Evolutionary conservation across 2,329 filamentous ascomycete species (phyloP), one percentile per base, ranked within the genome.

Genomic region (Neofusicoccum parvum): DNA sequence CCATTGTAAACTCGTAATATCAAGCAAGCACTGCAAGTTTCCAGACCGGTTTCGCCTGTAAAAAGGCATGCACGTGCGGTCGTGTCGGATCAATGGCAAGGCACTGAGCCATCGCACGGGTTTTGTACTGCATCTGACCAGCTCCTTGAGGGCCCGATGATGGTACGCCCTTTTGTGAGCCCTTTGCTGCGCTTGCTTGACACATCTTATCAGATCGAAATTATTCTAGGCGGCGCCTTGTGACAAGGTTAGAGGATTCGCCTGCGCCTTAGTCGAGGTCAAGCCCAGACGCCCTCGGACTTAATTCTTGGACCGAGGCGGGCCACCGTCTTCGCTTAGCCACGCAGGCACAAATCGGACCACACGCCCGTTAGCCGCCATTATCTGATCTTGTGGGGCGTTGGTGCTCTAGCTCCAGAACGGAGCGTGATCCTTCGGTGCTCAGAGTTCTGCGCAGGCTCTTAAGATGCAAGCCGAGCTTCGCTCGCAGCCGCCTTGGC

Each of bases 131-230:
- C 20, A 56, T 56, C 17, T 43, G 51, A 41, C 14, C 37, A 32
- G 17, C 11, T 10, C 12, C 17, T 43, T 43, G 37, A 23, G 51
- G 37, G 37, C 17, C 36, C 14, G 36, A 56, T 27, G 37, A 23
- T 27, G 36, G 37, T 27, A 7, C 51, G 20, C 51, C 51, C 5
- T 43, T 27, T 23, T 27, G 51, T 56, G 51, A 37, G 51, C 36
- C 51, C 5, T 12, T 27, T 32, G 36, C 51, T 17, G 11, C 51
- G 51, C 27, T 43, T 56, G 17, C 51, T 11, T 56, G 51, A 56
- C 51, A 56, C 17, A 56, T 56, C 51, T 56, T 56, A 56, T 56
- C 51, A 27, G 51, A 56, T 56, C 37, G 37, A 43, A 56, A 15
- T 43, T 56, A 17, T 17, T 32, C 20, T 37, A 20, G 12, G 37